Evolutionary conservation across 257 asterid species (phyloP).

Genomic region (Plantago elongata): DNA sequence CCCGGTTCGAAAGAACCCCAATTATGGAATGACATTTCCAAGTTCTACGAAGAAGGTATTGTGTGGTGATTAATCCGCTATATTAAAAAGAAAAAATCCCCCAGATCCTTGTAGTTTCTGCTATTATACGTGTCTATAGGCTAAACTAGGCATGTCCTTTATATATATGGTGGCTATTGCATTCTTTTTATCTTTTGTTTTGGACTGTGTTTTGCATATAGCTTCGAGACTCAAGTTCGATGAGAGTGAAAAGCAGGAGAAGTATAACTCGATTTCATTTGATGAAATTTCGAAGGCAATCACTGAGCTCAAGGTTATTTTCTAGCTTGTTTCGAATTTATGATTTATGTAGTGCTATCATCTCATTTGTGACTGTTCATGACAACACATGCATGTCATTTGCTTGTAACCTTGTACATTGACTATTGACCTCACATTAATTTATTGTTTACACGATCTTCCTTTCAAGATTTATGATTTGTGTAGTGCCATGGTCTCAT

Average conservation of each 20-base stretch:
- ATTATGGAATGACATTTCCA: slow-evolving; percentile 75
- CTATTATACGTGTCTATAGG: slow-evolving; percentile 2
- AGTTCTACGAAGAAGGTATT: slow-evolving; percentile 63
- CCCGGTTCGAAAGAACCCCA: slow-evolving; percentile 90
- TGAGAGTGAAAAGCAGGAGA: slow-evolving; percentile 56
- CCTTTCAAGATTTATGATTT: slow-evolving; percentile 8
- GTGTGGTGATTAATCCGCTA: slow-evolving; percentile 15
- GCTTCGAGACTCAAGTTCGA: slow-evolving; percentile 77
- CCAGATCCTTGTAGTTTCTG: slow-evolving; percentile 10
- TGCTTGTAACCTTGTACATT: slow-evolving; percentile 11
- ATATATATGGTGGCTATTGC: slow-evolving; percentile 9
- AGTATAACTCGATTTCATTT: slow-evolving; percentile 63
- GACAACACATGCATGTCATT: neutral
- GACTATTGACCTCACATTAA: slow-evolving; percentile 5
- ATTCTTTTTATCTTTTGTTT: slow-evolving; percentile 21
- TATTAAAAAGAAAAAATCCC: slow-evolving; percentile 2
- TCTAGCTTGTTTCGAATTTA: slow-evolving; percentile 15
- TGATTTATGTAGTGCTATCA: slow-evolving; percentile 12
- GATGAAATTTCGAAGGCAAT: slow-evolving; percentile 57
- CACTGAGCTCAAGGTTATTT: slow-evolving; percentile 65
- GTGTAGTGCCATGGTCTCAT: slow-evolving; percentile 6
- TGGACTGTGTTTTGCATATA: slow-evolving; percentile 31
- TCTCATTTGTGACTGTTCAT: neutral
- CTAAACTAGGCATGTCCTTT: slow-evolving; percentile 8
- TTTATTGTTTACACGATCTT: slow-evolving; percentile 16